These are phyloP conservation scores for Mollisia scopiformis DNA, from an alignment of 2,329 filamentous ascomycete species.

Conservation along the genomic window DNA sequence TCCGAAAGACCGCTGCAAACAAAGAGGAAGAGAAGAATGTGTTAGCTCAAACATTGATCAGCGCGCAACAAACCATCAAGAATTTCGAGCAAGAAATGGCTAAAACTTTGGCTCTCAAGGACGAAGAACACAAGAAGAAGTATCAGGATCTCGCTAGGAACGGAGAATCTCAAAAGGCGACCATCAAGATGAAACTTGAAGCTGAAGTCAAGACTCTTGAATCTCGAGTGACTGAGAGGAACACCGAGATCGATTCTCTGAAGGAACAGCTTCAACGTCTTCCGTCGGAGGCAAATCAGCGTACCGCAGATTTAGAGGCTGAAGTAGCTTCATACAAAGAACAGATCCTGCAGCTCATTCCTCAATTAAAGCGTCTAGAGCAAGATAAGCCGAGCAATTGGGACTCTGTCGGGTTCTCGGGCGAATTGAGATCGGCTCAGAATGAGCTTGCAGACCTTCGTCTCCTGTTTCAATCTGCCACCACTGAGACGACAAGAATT, in stretches of 20 bases:
- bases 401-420: neutral
- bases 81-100: slow-evolving; percentile 33
- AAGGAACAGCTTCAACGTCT: neutral
- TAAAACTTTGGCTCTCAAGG: slow-evolving; percentile 19
- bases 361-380: slow-evolving; percentile 15
- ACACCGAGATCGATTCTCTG: slow-evolving; percentile 8
- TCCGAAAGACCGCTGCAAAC: slow-evolving; percentile 8
- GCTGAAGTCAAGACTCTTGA: slow-evolving; percentile 20
- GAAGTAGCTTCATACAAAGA: slow-evolving; percentile 17
- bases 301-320: slow-evolving; percentile 4
- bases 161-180: slow-evolving; percentile 16
- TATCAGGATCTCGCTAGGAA: slow-evolving; percentile 22
- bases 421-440: slow-evolving; percentile 1
- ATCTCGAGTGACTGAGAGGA: slow-evolving; percentile 15
- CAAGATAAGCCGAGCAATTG: neutral
- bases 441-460: slow-evolving; percentile 15
- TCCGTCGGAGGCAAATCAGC: neutral
- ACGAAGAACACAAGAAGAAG: slow-evolving; percentile 33
- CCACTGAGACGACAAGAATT: slow-evolving; percentile 2
- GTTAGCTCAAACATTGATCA: slow-evolving; percentile 4
- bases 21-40: slow-evolving; percentile 2
- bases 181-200: slow-evolving; percentile 19
- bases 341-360: slow-evolving; percentile 11
- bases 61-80: slow-evolving; percentile 28
- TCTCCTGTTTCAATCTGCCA: slow-evolving; percentile 7